Evolutionary conservation across 768 basidiomycete genomes (phyloP).

Genomic region (Podaxis rugospora): DNA sequence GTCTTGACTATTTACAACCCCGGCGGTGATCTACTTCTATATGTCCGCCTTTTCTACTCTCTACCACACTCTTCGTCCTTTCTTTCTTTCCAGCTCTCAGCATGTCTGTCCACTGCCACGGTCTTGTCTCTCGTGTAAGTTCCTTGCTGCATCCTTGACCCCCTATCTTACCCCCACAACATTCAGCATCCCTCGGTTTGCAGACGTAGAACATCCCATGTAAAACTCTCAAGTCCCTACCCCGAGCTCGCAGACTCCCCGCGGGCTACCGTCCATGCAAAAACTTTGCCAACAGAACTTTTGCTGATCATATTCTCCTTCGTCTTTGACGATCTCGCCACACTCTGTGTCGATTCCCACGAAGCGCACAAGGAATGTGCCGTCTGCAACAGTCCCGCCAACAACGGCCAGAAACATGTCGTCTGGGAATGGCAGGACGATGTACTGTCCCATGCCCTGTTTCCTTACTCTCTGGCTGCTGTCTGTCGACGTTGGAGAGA

Average conservation of each 20-base stretch:
- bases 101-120: not conserved
- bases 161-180: not conserved
- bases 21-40: not conserved
- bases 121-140: not conserved
- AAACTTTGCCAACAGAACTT: conserved; percentile 9
- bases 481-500: conserved; percentile 13
- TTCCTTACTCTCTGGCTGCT: conserved; percentile 11
- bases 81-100: not conserved
- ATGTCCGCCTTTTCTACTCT: not conserved
- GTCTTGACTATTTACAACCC: not conserved
- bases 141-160: not conserved
- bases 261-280: not conserved
- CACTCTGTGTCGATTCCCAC: not conserved
- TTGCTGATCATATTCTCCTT: conserved; percentile 12
- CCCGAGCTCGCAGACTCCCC: not conserved
- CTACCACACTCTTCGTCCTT: not conserved
- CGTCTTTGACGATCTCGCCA: conserved; percentile 3
- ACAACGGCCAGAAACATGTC: not conserved
- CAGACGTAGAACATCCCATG: not conserved
- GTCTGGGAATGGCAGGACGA: conserved; percentile 6
- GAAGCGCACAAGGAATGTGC: conserved; percentile 1
- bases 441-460: not conserved
- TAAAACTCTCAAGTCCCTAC: not conserved
- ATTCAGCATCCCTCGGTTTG: not conserved
- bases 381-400: not conserved